Evolutionary conservation across 306 rosid species (phyloP).

Genomic region (Nissolia schottii): DNA sequence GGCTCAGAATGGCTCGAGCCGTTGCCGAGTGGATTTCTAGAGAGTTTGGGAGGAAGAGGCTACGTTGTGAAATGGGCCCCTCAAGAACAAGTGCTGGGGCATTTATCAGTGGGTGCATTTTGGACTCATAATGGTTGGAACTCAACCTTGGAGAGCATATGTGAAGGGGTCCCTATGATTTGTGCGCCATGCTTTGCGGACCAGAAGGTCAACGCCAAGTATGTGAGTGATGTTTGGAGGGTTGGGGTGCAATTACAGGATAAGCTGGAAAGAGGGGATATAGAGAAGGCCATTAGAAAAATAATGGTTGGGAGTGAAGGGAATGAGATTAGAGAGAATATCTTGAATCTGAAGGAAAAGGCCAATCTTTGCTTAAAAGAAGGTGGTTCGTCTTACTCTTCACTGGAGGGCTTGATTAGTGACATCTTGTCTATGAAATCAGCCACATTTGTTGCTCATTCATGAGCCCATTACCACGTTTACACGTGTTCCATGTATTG

Average conservation of each 20-base stretch:
- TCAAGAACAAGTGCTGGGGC: slow-evolving; percentile 48
- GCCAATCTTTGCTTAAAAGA: slow-evolving; percentile 12
- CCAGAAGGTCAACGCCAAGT: slow-evolving; percentile 53
- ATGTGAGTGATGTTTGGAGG: slow-evolving; percentile 47
- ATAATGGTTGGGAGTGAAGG: slow-evolving; percentile 34
- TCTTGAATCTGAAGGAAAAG: slow-evolving; percentile 41
- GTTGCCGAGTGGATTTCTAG: slow-evolving; percentile 37
- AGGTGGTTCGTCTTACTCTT: slow-evolving; percentile 33
- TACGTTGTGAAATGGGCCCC: slow-evolving; percentile 67
- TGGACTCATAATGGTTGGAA: slow-evolving; percentile 74
- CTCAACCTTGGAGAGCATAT: slow-evolving; percentile 49
- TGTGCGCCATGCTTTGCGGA: slow-evolving; percentile 46
- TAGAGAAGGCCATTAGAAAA: slow-evolving; percentile 32
- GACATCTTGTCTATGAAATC: slow-evolving; percentile 8
- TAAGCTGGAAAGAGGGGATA: slow-evolving; percentile 34
- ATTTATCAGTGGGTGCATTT: slow-evolving; percentile 41
- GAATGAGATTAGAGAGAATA: slow-evolving; percentile 38
- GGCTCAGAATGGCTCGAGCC: slow-evolving; percentile 40
- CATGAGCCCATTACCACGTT: no score
- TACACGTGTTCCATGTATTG: no score
- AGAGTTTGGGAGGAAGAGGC: slow-evolving; percentile 33
- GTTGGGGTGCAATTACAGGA: slow-evolving; percentile 38
- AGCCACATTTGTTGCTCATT: no score
- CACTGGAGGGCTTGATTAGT: slow-evolving; percentile 19
- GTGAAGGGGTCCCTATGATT: slow-evolving; percentile 62